Evolutionary conservation across 352 stramenopile genomes (phyloP), one percentile per base, ranked within the genome.

Genomic region (Globisporangium yorkense): DNA sequence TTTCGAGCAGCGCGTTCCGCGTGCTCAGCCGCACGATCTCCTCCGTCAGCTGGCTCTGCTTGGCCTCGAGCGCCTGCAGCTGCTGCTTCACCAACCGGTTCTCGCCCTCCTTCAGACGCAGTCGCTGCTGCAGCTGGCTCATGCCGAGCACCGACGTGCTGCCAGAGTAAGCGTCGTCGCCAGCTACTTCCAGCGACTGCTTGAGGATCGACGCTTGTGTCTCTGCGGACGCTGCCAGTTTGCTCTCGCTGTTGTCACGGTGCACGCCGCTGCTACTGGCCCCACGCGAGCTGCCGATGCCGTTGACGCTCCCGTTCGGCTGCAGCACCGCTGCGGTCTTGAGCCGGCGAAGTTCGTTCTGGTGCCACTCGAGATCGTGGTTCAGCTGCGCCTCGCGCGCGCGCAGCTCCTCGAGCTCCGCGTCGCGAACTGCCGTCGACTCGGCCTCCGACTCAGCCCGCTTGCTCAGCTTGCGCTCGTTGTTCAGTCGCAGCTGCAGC

Each of bases 71-170:
- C 21, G 63, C 55, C 48, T 74, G 57, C 1, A 94, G 50, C 54
- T 94, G 84, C 41, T 89, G 77, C 35, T 87, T 88, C 13, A 92
- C 67, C 55, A 92, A 70, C 18, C 74, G 59, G 33, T 88, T 89
- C 55, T 94, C 84, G 8, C 84, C 80, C 27, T 94, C 84, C 3
- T 77, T 77, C 2, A 94, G 57, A 6, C 81, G 80, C 27, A 94
- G 44, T 33, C 78, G 73, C 56, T 94, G 84, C 55, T 91, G 77
- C 39, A 94, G 59, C 40, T 94, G 84, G 47, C 70, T 89, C 24
- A 91, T 56, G 1, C 79, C 78, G n/a, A 94, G 61, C 33, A 94
- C 68, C 0, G 80, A 89, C 31, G 76, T 76, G 39, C 73, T 77
- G 15, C 62, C 49, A 3, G 70, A 39, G 5, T 77, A 21, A 1